Evolutionary conservation across 2,329 filamentous ascomycete genomes (phyloP), one percentile per base, ranked within the genome.

Genomic region (Alternaria burnsii): DNA sequence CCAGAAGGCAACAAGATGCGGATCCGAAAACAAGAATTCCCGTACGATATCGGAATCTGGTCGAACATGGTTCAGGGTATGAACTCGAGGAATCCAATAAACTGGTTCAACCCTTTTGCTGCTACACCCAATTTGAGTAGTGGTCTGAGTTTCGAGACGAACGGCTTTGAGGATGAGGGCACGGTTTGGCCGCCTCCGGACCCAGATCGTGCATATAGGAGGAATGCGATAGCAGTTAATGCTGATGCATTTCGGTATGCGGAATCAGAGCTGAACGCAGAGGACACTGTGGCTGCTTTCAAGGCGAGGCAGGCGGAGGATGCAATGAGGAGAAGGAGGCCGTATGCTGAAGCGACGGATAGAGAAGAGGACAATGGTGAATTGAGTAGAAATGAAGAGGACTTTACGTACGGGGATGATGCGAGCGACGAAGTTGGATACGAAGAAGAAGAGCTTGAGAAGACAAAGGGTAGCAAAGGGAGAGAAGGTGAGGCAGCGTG

Each of bases 41-140:
- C 92, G 0, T 95, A 93, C 78, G 92, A 96, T 71, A 80, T 94
- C 44, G 91, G 91, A 51, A 82, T 95, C 69, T 93, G 87, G 80
- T 76, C 81, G 36, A 96, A 96, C 76, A 83, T 94, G 73, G 84
- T 85, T 16, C 89, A 92, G 72, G 90, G 88, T 16, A 94, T 95
- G 90, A 91, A 91, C 4, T 89, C 87, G 0, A 66, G 74, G 8
- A 93, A 70, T 70, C 76, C 86, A 0, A 65, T 93, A 0, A 74
- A 84, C 7, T 95, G 92, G 92, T 79, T 92, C 58, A 86, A 87
- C 67, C 92, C 92, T 0, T 83, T 93, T 41, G 84, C 88, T 1
- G 66, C 76, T 5, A 86, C 84, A 24, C 84, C 85, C 2, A 71
- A 77, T 8, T 70, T 82, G 2, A 70, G 74, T 3, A 87, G 59